Base-by-base conservation (phyloP, 2,329 filamentous ascomycete genomes). In the Calonectria honghensis region DNA sequence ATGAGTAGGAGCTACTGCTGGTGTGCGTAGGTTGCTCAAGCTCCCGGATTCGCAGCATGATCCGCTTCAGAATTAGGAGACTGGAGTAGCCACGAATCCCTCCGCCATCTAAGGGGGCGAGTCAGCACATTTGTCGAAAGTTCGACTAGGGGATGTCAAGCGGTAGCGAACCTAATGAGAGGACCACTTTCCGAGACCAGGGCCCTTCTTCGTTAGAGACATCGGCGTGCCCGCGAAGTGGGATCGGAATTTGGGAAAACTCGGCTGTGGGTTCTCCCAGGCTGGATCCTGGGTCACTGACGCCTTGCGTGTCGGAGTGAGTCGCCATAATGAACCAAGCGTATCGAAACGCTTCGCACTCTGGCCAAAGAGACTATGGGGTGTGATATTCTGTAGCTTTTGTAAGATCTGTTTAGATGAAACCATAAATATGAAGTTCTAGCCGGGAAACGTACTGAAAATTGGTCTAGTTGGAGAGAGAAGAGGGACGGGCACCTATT, bases 21-120 rank as follows among this genome's bases (percentile, higher is more conserved):
- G 13, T 41, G 13, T n/a, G 27, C 1, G 45, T 29, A 11, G 37
- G 27, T 6, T 20, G 16, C 29, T 69, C 51, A 4, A 69, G 16
- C 24, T 69, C 51, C 10, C 63, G 39, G n/a, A 72, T 68, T 24
- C 39, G 35, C 14, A 63, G 13, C 63, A 72, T 72, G 18, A 72
- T 72, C 51, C 11, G 29, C 13, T 68, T 72, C 13, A 72, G 5
- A 16, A 72, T 72, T 7, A 72, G 11, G 1, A 72, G 70, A 32
- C 70, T 72, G 18, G 70, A 72, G 31, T 52, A 63, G 2, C 70
- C 70, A 32, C 70, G 63, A 20, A 72, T 31, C 6, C 63, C 70
- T 41, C 70, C 70, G 1, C 70, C 70, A 35, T 72, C 70, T 72
- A 51, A 57, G 10, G 20, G 20, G 24, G 24, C 27, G 18, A 37